Percentiles rank a stretch among this genome's conserved stretches.
These are phyloP conservation scores for Colletotrichum chlorophyti DNA, from an alignment of 2,329 filamentous ascomycete species.

Conservation along the genomic window DNA sequence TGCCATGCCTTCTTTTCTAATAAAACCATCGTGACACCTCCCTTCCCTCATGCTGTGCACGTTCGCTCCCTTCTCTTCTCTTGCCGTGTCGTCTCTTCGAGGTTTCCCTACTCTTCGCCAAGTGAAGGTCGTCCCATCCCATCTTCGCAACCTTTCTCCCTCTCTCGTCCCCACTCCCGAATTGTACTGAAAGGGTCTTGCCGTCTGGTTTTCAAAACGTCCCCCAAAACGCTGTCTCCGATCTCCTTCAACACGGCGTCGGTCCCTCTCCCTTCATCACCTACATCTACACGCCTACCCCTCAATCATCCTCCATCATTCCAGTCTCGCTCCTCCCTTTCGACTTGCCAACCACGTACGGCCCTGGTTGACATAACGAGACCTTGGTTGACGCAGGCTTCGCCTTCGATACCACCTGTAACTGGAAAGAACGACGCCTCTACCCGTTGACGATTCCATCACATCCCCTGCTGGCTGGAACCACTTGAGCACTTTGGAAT, in stretches of 20 bases:
- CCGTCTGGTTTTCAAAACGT: too few relatives aligned
- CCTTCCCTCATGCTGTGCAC: slow-evolving; percentile 5
- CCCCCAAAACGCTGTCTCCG: not conserved
- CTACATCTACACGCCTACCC: not conserved
- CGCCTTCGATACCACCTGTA: not conserved
- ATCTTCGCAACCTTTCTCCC: not conserved
- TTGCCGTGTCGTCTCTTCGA: slow-evolving; percentile 16
- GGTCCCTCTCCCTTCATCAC: not conserved
- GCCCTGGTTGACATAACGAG: slow-evolving; percentile 22
- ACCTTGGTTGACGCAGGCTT: slow-evolving; percentile 7
- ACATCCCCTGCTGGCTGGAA: slow-evolving; percentile 18
- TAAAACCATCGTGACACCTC: slow-evolving; percentile 29
- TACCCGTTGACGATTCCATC: too few relatives aligned
- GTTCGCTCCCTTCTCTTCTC: not conserved
- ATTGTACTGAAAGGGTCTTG: too few relatives aligned
- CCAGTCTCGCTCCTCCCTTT: slow-evolving; percentile 12
- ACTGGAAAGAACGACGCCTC: slow-evolving; percentile 13
- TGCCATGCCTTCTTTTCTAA: slow-evolving; percentile 11
- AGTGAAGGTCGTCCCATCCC: slow-evolving; percentile 21
- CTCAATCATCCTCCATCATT: slow-evolving; percentile 10
- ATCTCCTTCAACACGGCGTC: not conserved
- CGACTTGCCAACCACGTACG: slow-evolving; percentile 18
- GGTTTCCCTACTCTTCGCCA: slow-evolving; percentile 7
- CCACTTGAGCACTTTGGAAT: slow-evolving; percentile 19
- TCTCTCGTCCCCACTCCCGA: not conserved